Percentiles rank a stretch among this genome's conserved stretches.
These are phyloP conservation scores for Cystobasidium slooffiae DNA, from an alignment of 1,284 basidiomycete genomes.

Conservation along the genomic window DNA sequence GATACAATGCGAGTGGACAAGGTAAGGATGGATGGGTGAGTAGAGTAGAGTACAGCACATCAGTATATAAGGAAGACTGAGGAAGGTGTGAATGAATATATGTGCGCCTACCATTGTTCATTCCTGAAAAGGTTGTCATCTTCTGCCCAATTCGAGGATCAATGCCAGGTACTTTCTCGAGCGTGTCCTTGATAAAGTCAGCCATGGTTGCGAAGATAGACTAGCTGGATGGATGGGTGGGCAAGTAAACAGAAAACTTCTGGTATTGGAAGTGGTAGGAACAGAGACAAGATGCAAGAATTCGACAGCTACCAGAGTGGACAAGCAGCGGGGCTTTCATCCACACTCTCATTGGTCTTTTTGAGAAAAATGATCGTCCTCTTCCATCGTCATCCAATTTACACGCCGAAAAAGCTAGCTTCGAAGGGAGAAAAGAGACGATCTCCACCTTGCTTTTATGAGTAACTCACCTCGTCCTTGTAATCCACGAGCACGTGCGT, in stretches of 20 bases:
- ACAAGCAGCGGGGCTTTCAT: no score
- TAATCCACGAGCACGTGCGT: no score
- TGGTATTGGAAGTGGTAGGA: not conserved
- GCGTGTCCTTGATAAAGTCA: conserved; percentile 53
- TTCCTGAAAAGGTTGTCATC: conserved; percentile 52
- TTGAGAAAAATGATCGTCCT: no score
- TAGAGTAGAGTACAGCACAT: not conserved
- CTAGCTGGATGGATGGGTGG: not conserved
- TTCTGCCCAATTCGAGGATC: conserved; percentile 55
- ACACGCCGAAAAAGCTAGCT: no score
- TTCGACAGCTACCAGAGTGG: no score
- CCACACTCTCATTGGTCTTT: no score
- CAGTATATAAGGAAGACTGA: not conserved
- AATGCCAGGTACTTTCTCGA: conserved; percentile 54
- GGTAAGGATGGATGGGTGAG: not conserved
- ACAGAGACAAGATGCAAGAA: not conserved
- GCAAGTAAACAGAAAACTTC: not conserved
- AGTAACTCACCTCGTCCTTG: no score
- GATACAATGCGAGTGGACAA: not conserved
- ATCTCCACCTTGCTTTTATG: no score
- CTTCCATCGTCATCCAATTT: no score
- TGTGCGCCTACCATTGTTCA: conserved; percentile 53
- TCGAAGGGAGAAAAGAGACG: no score
- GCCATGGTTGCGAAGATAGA: conserved; percentile 49
- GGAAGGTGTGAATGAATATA: no score